These are phyloP conservation scores for Nakazawaea populi DNA, from an alignment of 805 yeast species.

Conservation along the genomic window DNA sequence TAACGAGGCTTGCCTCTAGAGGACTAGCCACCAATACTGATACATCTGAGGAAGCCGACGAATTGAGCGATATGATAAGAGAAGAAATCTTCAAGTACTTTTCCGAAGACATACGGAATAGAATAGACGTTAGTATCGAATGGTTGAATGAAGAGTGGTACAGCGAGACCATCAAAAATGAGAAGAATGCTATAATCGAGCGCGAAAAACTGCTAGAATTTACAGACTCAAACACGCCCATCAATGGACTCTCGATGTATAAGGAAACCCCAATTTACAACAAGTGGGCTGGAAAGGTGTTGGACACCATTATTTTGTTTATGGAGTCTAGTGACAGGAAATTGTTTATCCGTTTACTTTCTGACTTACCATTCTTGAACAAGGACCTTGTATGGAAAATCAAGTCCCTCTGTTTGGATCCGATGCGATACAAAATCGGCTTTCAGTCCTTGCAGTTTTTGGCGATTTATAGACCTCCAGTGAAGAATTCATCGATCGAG, in stretches of 20 bases:
- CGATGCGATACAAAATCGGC: slow-evolving; percentile 75
- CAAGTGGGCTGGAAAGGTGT: slow-evolving; percentile 61
- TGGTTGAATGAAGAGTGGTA: slow-evolving; percentile 98
- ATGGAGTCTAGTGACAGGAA: slow-evolving; percentile 78
- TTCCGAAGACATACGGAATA: slow-evolving; percentile 60
- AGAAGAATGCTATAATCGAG: slow-evolving; percentile 21
- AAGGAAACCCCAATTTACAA: slow-evolving; percentile 46
- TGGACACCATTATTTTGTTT: slow-evolving; percentile 80
- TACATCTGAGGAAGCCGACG: slow-evolving; percentile 5
- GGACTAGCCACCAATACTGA: slow-evolving; percentile 39
- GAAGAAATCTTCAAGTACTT: slow-evolving; percentile 68
- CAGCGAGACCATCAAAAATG: slow-evolving; percentile 42
- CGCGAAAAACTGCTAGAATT: slow-evolving; percentile 11
- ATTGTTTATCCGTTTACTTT: slow-evolving; percentile 71
- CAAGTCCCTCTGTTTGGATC: slow-evolving; percentile 76
- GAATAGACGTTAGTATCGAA: slow-evolving; percentile 72
- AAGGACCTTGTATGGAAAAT: slow-evolving; percentile 56
- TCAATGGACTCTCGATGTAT: slow-evolving; percentile 1
- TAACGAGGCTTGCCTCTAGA: slow-evolving; percentile 76
- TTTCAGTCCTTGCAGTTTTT: slow-evolving; percentile 76
- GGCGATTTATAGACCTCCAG: slow-evolving; percentile 90
- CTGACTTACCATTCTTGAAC: slow-evolving; percentile 80
- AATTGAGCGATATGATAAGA: slow-evolving; percentile 56
- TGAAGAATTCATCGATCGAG: slow-evolving; percentile 44
- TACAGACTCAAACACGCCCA: slow-evolving; percentile 10